Evolutionary conservation across 2,329 filamentous ascomycete species (phyloP), one percentile per base, ranked within the genome.

Genomic region (Aphanocladium album): DNA sequence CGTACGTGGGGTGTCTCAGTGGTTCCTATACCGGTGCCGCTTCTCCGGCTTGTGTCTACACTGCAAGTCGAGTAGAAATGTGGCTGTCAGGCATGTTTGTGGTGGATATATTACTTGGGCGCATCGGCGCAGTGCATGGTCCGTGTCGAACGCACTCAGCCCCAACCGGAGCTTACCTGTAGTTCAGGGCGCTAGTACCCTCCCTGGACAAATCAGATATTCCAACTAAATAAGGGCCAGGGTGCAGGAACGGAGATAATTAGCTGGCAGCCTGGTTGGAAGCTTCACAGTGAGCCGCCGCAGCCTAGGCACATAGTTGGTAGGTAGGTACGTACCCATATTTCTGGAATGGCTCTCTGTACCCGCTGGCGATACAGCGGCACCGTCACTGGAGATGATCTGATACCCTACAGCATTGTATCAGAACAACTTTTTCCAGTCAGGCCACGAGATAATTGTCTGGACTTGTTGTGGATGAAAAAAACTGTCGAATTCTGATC

Each of bases 81-180:
- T 56, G 41, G 53, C 53, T 56, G 27, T 30, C 53, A 35, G 39
- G 23, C 25, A 56, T 56, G 54, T 47, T 47, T 47, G 14, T 21
- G 43, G 54, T 56, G 54, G 54, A 56, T 49, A 39, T 47, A n/a
- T n/a, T n/a, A 30, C 30, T 25, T 19, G 19, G 30, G 30, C 49
- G 30, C 25, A 3, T 14, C 25, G 25, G 23, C 25, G 45, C 23
- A 12, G 5, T 21, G 45, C 45, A 47, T 5, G 45, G 45, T 23
- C 11, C 21, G 14, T 25, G 7, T n/a, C 21, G 21, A 23, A 27
- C 11, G 45, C 21, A 47, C 27, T 37, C 49, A 30, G 49, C 49
- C 37, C 49, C 49, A 30, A 52, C 19, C 49, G 30, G 49, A 23
- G 43, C 21, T 30, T 30, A 5, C 30, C 19, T 47, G 19, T 23